phyloP scores from a whole-genome alignment of 2,329 filamentous ascomycete species.

The Fulvia fulva region DNA sequence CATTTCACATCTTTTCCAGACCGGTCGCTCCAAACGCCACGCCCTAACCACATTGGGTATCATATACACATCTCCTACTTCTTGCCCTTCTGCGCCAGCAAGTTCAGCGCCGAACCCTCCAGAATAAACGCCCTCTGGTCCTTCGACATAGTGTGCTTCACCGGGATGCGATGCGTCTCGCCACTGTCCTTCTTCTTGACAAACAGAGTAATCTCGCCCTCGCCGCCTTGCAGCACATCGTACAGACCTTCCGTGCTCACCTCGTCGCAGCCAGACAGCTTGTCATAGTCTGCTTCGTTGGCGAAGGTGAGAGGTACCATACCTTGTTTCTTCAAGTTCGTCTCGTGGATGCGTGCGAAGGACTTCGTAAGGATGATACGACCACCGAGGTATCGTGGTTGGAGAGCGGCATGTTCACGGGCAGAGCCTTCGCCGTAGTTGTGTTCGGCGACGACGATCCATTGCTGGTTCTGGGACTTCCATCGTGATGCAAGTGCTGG shows the following conservation, averaged over 20 bases:
- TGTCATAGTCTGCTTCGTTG: constrained; percentile 82
- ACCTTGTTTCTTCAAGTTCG: constrained; percentile 95
- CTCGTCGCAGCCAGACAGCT: constrained; percentile 75
- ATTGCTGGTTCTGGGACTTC: constrained; percentile 70
- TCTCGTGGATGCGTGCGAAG: constrained; percentile 91
- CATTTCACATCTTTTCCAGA: too few relatives aligned
- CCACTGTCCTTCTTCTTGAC: constrained; percentile 48
- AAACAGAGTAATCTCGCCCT: constrained; percentile 68
- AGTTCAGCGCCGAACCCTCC: constrained; percentile 87
- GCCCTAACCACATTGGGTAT: neutral
- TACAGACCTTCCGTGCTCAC: constrained; percentile 79
- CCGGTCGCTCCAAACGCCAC: neutral
- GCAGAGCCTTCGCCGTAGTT: constrained; percentile 94
- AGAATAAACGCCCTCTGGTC: constrained; percentile 92
- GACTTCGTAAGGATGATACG: constrained; percentile 79
- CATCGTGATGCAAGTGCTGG: constrained; percentile 82
- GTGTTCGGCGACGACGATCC: constrained; percentile 95
- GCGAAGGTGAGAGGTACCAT: constrained; percentile 90
- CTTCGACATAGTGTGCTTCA: constrained; percentile 82
- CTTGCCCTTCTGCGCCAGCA: constrained; percentile 64
- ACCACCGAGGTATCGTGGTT: constrained; percentile 85
- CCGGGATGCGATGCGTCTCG: constrained; percentile 64
- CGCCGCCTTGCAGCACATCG: constrained; percentile 75
- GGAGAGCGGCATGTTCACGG: constrained; percentile 82
- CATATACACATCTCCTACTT: constrained; percentile 7